phyloP scores from a whole-genome alignment of 164 flowering plant genomes.

The Vitis riparia region DNA sequence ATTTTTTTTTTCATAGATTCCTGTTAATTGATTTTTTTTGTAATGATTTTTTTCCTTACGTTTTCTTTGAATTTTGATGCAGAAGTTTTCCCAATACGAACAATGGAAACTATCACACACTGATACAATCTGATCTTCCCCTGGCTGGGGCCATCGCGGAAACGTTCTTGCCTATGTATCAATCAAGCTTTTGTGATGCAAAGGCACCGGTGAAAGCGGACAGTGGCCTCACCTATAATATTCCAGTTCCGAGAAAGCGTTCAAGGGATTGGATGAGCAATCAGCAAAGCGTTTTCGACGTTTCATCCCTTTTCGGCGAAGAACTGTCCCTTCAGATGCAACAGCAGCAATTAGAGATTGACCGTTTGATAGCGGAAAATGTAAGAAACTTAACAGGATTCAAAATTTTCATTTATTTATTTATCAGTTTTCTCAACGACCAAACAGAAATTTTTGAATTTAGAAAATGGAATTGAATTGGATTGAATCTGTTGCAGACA shows the following conservation, averaged over 20 bases:
- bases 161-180: constrained; percentile 17
- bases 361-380: constrained; percentile 37
- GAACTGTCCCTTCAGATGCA: constrained; percentile 30
- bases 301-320: constrained; percentile 20
- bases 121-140: neutral
- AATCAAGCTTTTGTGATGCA: constrained; percentile 20
- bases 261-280: constrained; percentile 26
- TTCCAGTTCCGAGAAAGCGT: constrained; percentile 34
- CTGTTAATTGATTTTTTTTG: neutral
- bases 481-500: constrained; percentile 20
- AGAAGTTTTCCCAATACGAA: too few relatives aligned
- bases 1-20: too few relatives aligned
- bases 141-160: neutral
- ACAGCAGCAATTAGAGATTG: constrained; percentile 46
- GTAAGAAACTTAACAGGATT: constrained; percentile 18
- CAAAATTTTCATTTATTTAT: neutral
- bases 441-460: neutral
- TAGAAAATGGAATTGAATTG: neutral
- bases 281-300: constrained; percentile 4
- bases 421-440: neutral
- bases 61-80: too few relatives aligned
- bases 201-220: constrained; percentile 35
- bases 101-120: too few relatives aligned
- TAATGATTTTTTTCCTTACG: too few relatives aligned
- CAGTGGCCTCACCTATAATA: constrained; percentile 53